Evolutionary conservation across 2,329 filamentous ascomycete species (phyloP).

Genomic region (Magnaporthiopsis incrustans): DNA sequence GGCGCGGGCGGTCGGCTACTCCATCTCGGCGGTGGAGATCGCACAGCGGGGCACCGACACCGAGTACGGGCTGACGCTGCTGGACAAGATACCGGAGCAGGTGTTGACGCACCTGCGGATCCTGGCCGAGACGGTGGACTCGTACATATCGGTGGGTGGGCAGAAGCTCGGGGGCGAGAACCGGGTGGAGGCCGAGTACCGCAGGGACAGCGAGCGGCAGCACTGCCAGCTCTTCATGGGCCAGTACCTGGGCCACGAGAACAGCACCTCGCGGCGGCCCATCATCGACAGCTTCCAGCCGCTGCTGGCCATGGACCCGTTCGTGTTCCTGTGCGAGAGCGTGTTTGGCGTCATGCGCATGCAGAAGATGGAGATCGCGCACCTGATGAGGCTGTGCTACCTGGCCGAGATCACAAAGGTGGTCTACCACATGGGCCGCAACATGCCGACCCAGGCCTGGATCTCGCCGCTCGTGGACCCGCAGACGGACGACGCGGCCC

Average conservation of each 20-base stretch:
- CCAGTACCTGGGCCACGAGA: constrained; percentile 38
- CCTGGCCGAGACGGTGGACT: constrained; percentile 77
- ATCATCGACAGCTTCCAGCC: constrained; percentile 43
- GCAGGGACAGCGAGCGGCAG: constrained; percentile 60
- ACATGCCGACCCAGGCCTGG: constrained; percentile 43
- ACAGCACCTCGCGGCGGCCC: constrained; percentile 30
- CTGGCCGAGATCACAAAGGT: constrained; percentile 86
- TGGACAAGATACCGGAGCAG: constrained; percentile 80
- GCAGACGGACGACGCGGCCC: constrained; percentile 34
- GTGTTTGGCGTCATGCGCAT: constrained; percentile 62
- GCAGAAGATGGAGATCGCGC: constrained; percentile 64
- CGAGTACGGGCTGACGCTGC: constrained; percentile 62
- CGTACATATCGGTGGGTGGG: constrained; percentile 72
- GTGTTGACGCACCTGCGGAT: constrained; percentile 80
- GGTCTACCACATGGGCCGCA: constrained; percentile 50
- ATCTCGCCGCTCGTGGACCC: constrained; percentile 35
- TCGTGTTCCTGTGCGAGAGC: constrained; percentile 74
- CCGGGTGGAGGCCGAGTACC: constrained; percentile 58
- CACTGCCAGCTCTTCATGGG: constrained; percentile 68
- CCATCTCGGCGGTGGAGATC: constrained; percentile 84
- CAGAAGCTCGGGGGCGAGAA: constrained; percentile 53
- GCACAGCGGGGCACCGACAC: constrained; percentile 79
- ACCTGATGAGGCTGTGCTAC: constrained; percentile 80
- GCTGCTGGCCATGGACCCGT: constrained; percentile 62
- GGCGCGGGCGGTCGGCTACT: constrained; percentile 65